A percentile compares a stretch with the other conserved stretches of the same genome.
Evolutionary conservation across 2,329 filamentous ascomycete genomes (phyloP).

Genomic region (Periglandula ipomoeae): DNA sequence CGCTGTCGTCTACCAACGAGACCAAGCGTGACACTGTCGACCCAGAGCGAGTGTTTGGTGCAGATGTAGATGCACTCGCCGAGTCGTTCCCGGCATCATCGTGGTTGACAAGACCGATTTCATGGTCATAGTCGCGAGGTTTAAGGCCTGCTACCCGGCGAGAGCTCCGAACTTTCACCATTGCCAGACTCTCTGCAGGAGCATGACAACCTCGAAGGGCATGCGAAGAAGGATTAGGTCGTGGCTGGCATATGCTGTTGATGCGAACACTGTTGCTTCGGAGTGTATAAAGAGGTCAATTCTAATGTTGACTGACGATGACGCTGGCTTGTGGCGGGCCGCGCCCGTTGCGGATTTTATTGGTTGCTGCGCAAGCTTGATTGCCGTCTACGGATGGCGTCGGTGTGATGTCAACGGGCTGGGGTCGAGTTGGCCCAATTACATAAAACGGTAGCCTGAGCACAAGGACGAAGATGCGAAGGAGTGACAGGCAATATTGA

Average conservation of each 20-base stretch:
- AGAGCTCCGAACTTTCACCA: constrained; percentile 34
- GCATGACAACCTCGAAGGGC: constrained; percentile 11
- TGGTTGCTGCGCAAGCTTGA: neutral
- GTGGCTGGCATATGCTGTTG: neutral
- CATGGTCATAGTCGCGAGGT: constrained; percentile 59
- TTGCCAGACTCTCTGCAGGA: constrained; percentile 14
- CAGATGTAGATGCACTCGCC: constrained; percentile 13
- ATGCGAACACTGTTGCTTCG: too few relatives aligned
- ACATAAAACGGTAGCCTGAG: too few relatives aligned
- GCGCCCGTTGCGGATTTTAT: neutral
- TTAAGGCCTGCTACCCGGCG: constrained; percentile 46
- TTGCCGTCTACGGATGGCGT: neutral
- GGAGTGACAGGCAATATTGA: too few relatives aligned
- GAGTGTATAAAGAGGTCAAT: neutral
- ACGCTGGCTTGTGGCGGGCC: neutral
- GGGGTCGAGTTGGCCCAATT: too few relatives aligned
- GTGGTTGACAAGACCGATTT: constrained; percentile 59
- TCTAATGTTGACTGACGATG: neutral
- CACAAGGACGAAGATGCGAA: neutral
- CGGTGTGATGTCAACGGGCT: neutral
- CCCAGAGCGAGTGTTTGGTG: neutral
- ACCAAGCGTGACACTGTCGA: constrained; percentile 11
- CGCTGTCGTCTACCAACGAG: constrained; percentile 6
- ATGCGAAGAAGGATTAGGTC: neutral
- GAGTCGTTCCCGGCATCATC: constrained; percentile 17